Conservation (phyloP, 1,139 yeast species). For the Pichiaceae sp. region DNA sequence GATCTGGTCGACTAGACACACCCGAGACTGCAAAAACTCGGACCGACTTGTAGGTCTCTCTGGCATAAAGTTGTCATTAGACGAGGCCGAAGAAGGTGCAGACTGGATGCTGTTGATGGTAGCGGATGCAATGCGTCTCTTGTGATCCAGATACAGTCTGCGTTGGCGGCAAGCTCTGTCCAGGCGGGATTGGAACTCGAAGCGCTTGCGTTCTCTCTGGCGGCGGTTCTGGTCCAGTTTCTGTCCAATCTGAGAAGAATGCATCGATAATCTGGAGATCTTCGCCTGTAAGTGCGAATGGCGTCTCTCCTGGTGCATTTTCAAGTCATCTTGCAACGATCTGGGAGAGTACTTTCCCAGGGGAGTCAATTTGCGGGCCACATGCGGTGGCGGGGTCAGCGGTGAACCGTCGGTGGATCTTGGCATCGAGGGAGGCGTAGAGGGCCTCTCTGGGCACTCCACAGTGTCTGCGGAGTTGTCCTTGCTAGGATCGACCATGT, state of each 20-base stretch:
- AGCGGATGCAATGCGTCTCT: conserved; percentile 11
- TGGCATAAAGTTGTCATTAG: neutral
- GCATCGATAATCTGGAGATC: conserved; percentile 5
- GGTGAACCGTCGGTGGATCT: neutral
- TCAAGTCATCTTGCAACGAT: conserved; percentile 5
- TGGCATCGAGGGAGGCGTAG: neutral
- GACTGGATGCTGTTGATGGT: conserved; percentile 6
- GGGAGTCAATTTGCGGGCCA: conserved; percentile 17
- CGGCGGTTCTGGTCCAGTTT: conserved; percentile 6
- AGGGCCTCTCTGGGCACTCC: neutral
- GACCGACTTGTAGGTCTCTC: neutral
- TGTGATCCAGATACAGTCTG: conserved; percentile 9
- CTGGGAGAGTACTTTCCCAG: conserved; percentile 13
- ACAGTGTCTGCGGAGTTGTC: neutral
- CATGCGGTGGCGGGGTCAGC: conserved; percentile 17
- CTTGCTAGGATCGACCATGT: neutral
- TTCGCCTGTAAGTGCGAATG: conserved; percentile 9
- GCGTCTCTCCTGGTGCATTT: conserved; percentile 12
- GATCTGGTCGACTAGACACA: neutral
- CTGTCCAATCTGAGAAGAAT: conserved; percentile 7
- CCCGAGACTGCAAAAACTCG: neutral
- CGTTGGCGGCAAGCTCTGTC: conserved; percentile 11
- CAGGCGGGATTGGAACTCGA: conserved; percentile 9
- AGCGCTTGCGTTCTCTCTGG: conserved; percentile 3
- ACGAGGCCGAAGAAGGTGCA: neutral